A percentile compares a stretch with the other conserved stretches of the same genome.
Conservation (phyloP, 1,284 basidiomycete genomes). For the Cryptococcus maquisensis region DNA sequence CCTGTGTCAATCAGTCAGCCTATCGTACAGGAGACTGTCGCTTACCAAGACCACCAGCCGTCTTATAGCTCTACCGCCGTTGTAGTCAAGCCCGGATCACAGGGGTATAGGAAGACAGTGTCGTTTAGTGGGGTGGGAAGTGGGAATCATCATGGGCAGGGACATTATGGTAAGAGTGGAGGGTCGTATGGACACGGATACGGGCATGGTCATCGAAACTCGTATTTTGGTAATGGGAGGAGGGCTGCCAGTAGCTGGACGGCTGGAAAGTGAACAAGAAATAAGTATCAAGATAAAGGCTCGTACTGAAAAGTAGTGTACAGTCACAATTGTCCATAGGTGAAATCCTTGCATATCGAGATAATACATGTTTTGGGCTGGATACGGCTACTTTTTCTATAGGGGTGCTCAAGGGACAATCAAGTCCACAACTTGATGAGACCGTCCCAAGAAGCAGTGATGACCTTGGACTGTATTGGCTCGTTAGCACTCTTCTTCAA, state of each 20-base stretch:
- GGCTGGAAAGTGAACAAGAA: neutral
- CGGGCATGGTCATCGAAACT: neutral
- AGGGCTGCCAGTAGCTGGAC: neutral
- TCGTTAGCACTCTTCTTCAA: slow-evolving; percentile 1
- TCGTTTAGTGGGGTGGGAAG: neutral
- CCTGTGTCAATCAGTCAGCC: neutral
- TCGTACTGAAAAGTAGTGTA: neutral
- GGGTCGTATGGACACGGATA: too few species aligned
- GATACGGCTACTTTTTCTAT: neutral
- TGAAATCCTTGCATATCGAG: neutral
- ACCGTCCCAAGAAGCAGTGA: slow-evolving; percentile 96
- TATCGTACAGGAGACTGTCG: neutral
- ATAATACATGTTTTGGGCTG: neutral
- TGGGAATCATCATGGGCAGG: neutral
- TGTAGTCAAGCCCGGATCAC: neutral
- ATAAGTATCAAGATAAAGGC: neutral
- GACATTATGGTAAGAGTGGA: neutral
- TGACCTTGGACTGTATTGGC: slow-evolving; percentile 71
- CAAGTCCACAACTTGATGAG: slow-evolving; percentile 88
- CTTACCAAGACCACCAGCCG: neutral
- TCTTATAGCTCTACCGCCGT: neutral
- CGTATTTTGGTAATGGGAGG: neutral
- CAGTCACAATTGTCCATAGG: neutral
- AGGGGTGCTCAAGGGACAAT: neutral
- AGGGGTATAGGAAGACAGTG: neutral